phyloP scores from a whole-genome alignment of 2,329 filamentous ascomycete species.

The Zymoseptoria tritici region DNA sequence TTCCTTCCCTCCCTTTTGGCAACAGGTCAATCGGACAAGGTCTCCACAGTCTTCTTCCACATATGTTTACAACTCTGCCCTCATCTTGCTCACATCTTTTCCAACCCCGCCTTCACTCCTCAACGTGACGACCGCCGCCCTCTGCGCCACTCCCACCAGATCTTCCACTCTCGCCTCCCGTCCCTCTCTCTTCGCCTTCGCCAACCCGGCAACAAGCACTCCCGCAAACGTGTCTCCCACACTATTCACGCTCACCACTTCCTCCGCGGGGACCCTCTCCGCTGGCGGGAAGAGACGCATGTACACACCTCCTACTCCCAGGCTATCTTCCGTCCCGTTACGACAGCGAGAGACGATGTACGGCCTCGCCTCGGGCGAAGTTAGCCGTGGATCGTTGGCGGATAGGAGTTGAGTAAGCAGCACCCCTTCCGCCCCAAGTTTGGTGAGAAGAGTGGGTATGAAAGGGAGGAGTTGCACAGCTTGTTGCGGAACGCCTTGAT shows the following conservation, averaged over 20 bases:
- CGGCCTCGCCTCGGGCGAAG: conserved; percentile 52
- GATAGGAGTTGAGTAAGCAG: conserved; percentile 65
- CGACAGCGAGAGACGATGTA: conserved; percentile 61
- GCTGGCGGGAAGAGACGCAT: conserved; percentile 64
- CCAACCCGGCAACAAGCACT: conserved; percentile 71
- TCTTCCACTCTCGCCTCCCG: conserved; percentile 48
- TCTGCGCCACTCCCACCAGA: conserved; percentile 72
- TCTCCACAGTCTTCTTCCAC: not conserved
- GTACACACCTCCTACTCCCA: conserved; percentile 67
- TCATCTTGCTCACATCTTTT: conserved; percentile 44
- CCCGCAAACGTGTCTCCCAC: conserved; percentile 91
- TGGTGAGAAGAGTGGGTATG: conserved; percentile 76
- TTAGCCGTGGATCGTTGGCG: conserved; percentile 60
- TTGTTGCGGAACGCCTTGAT: conserved; percentile 76
- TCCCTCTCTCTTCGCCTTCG: conserved; percentile 38
- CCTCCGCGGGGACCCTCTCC: conserved; percentile 51
- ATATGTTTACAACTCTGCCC: not conserved
- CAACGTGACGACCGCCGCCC: conserved; percentile 70
- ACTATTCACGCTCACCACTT: conserved; percentile 85
- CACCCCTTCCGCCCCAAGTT: conserved; percentile 69
- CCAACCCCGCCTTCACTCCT: conserved; percentile 68
- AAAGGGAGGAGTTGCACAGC: conserved; percentile 79
- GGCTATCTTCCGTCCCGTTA: conserved; percentile 44
- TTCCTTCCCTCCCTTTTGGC: too few species aligned
- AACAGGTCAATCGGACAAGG: too few species aligned